Conservation (phyloP, 2,329 filamentous ascomycete genomes). For the Penicillium sp. region DNA sequence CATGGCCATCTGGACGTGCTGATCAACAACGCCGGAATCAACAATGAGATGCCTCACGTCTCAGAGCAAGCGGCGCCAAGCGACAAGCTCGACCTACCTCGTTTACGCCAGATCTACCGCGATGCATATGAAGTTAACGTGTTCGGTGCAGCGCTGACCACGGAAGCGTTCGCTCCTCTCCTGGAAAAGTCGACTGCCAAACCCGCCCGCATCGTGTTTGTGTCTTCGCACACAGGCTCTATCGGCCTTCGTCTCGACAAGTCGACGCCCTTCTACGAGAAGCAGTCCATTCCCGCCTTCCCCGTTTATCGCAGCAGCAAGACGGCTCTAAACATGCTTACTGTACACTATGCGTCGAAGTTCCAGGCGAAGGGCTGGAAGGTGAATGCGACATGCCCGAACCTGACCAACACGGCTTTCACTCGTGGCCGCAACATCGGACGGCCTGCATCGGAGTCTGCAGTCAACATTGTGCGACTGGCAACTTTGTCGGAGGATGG, state of each 20-base stretch:
- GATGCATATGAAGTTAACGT: conserved; percentile 29
- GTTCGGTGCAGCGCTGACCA: conserved; percentile 26
- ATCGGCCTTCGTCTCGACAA: conserved; percentile 19
- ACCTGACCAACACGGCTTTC: conserved; percentile 22
- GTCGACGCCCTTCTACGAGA: conserved; percentile 12
- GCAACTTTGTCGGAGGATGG: conserved; percentile 18
- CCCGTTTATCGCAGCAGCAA: conserved; percentile 44
- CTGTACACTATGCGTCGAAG: conserved; percentile 42
- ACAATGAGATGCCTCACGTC: conserved; percentile 10
- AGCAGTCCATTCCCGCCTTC: conserved; percentile 11
- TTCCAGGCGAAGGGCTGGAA: conserved; percentile 35
- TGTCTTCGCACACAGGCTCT: conserved; percentile 25
- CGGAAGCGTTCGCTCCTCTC: conserved; percentile 27
- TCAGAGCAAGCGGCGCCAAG: conserved; percentile 4
- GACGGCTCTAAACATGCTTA: conserved; percentile 46
- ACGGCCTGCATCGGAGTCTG: conserved; percentile 17
- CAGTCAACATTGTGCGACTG: conserved; percentile 21
- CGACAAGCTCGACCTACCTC: conserved; percentile 1
- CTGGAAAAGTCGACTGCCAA: conserved; percentile 23
- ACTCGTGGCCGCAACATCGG: conserved; percentile 9
- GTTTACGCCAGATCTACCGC: conserved; percentile 14
- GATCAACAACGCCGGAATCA: conserved; percentile 28
- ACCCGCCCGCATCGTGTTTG: conserved; percentile 27
- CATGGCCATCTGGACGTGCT: conserved; percentile 44
- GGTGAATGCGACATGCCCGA: conserved; percentile 26